phyloP scores from a whole-genome alignment of 129 eudicot species.

The Dittrichia graveolens region DNA sequence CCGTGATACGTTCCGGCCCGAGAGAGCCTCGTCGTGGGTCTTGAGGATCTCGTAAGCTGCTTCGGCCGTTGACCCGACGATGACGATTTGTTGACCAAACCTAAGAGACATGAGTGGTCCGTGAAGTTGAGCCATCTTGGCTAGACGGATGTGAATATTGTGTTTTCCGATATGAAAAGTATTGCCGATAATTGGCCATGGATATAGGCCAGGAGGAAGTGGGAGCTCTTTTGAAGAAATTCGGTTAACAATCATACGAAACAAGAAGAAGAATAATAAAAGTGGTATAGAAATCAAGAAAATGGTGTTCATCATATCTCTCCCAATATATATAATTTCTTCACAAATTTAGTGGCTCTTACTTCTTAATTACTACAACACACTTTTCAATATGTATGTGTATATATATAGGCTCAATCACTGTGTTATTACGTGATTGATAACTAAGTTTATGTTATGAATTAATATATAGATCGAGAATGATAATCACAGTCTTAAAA shows the following conservation, averaged over 20 bases:
- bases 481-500: no score
- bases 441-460: no score
- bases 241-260: background rate
- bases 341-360: no score
- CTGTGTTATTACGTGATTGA: no score
- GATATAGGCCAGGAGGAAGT: constrained; percentile 59
- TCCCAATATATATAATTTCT: no score
- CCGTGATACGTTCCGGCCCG: constrained; percentile 32
- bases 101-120: constrained; percentile 51
- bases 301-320: background rate
- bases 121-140: constrained; percentile 35
- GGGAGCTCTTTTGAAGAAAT: background rate
- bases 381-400: no score
- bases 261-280: constrained; percentile 3
- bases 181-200: constrained; percentile 54
- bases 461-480: no score
- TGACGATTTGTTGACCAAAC: constrained; percentile 25
- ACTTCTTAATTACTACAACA: no score
- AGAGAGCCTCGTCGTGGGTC: constrained; percentile 36
- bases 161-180: constrained; percentile 31
- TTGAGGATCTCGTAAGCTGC: constrained; percentile 51
- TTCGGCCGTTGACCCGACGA: constrained; percentile 44
- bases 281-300: constrained; percentile 17
- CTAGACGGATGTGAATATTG: constrained; percentile 29
- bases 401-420: no score